Percentiles rank a stretch among this genome's conserved stretches.
Conservation (phyloP, 305 asterid genomes). For the Salvia sclarea region DNA sequence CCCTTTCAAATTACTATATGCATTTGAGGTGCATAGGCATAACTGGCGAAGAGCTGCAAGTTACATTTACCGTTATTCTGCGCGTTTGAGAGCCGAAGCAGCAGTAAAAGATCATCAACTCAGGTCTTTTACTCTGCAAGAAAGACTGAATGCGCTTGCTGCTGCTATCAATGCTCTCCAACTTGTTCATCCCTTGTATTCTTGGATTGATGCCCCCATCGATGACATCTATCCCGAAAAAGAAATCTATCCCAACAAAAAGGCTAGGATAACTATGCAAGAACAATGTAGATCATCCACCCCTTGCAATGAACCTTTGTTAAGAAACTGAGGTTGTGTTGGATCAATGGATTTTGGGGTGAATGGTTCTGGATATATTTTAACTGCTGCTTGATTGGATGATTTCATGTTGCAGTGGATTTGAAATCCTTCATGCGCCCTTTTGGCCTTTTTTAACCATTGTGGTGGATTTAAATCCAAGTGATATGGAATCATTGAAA, state of each 20-base stretch:
- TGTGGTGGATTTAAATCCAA: slow-evolving; percentile 14
- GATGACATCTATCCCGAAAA: slow-evolving; percentile 50
- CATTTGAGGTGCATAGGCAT: slow-evolving; percentile 88
- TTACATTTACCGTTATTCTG: slow-evolving; percentile 68
- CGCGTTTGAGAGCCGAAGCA: slow-evolving; percentile 69
- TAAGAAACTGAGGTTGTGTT: slow-evolving; percentile 18
- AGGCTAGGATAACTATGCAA: slow-evolving; percentile 66
- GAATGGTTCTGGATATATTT: slow-evolving; percentile 3
- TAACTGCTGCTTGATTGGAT: slow-evolving; percentile 10
- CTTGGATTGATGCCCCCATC: slow-evolving; percentile 78
- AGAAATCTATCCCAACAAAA: slow-evolving; percentile 75
- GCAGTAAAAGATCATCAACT: slow-evolving; percentile 62
- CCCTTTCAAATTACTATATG: slow-evolving; percentile 80
- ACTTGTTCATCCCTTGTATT: slow-evolving; percentile 88
- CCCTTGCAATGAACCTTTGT: slow-evolving; percentile 21
- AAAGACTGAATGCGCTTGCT: slow-evolving; percentile 83
- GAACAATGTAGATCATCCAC: slow-evolving; percentile 57
- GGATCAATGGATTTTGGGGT: slow-evolving; percentile 11
- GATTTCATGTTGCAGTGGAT: slow-evolving; percentile 6
- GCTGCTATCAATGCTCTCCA: slow-evolving; percentile 92
- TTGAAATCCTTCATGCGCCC: background rate
- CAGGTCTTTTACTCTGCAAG: slow-evolving; percentile 70
- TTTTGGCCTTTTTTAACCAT: slow-evolving; percentile 20
- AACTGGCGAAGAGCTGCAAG: slow-evolving; percentile 97
- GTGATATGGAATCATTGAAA: slow-evolving; percentile 2